phyloP scores from a whole-genome alignment of 305 asterid species.

The Stenogyne calaminthoides region DNA sequence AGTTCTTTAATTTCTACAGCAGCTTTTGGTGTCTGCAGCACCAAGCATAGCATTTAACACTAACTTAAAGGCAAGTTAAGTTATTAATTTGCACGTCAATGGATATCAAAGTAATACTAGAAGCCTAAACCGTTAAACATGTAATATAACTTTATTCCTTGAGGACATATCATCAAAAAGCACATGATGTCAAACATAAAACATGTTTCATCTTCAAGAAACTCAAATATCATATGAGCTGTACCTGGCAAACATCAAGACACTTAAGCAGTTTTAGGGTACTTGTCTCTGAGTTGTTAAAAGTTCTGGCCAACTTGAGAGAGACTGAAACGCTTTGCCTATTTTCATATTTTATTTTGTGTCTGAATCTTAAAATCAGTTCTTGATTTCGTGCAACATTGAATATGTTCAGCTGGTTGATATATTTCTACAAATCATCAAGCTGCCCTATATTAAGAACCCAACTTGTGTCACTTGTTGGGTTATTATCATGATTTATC shows the following conservation, averaged over 20 bases:
- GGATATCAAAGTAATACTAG: conserved; percentile 23
- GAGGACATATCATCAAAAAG: conserved; percentile 12
- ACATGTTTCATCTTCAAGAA: conserved; percentile 16
- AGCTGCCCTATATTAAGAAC: conserved; percentile 9
- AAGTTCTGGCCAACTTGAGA: not conserved
- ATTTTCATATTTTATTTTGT: no score
- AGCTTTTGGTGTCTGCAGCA: conserved; percentile 84
- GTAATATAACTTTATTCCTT: not conserved
- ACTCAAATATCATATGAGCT: conserved; percentile 9
- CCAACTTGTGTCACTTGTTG: conserved; percentile 4
- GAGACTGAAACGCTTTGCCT: no score
- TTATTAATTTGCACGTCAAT: conserved; percentile 17
- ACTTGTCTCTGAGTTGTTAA: conserved; percentile 1
- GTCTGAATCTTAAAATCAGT: no score
- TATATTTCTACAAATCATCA: conserved; percentile 5
- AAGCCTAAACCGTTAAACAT: conserved; percentile 14
- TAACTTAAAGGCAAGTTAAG: conserved; percentile 8
- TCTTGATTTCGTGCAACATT: not conserved
- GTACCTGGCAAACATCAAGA: conserved; percentile 15
- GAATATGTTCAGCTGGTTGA: not conserved
- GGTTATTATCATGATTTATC: no score
- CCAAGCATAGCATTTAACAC: conserved; percentile 35
- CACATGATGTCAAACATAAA: conserved; percentile 22
- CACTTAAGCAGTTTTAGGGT: not conserved
- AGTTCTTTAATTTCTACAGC: conserved; percentile 87